Conservation (phyloP, 2,329 filamentous ascomycete species). For the Fusarium bactridioides region DNA sequence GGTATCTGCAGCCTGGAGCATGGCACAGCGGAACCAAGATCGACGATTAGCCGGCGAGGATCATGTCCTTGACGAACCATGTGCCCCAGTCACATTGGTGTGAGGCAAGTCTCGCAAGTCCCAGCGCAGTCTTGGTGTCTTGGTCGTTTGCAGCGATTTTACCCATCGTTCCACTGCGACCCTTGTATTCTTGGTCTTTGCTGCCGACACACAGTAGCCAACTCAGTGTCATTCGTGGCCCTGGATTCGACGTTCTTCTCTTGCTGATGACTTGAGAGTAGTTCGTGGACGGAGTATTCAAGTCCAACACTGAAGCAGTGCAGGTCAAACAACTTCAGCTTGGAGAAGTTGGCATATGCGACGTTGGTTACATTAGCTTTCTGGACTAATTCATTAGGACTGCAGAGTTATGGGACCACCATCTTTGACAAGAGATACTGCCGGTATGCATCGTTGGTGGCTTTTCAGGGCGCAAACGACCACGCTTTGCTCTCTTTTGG, state of each 20-base stretch:
- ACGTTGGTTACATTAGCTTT: conserved; percentile 8
- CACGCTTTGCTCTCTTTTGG: background rate
- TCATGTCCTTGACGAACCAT: background rate
- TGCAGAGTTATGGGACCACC: background rate
- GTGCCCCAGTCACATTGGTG: conserved; percentile 12
- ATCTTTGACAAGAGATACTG: background rate
- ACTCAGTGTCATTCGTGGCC: background rate
- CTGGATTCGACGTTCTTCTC: background rate
- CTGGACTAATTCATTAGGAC: conserved; percentile 1
- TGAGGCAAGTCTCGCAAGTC: background rate
- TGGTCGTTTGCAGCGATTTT: background rate
- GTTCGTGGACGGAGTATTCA: background rate
- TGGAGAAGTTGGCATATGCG: conserved; percentile 1
- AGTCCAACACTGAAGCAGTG: conserved; percentile 11
- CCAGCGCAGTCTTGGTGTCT: background rate
- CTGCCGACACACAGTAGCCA: background rate
- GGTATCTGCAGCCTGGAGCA: conserved; percentile 11
- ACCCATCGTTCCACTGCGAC: background rate
- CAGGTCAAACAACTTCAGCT: background rate
- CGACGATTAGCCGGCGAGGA: conserved; percentile 1
- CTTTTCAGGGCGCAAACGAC: background rate
- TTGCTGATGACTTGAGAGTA: background rate
- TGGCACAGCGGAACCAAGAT: conserved; percentile 11
- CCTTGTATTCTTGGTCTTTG: background rate
- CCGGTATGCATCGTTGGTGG: conserved; percentile 10